Conservation (phyloP, 179 eudicot genomes). For the Spinacia oleracea region DNA sequence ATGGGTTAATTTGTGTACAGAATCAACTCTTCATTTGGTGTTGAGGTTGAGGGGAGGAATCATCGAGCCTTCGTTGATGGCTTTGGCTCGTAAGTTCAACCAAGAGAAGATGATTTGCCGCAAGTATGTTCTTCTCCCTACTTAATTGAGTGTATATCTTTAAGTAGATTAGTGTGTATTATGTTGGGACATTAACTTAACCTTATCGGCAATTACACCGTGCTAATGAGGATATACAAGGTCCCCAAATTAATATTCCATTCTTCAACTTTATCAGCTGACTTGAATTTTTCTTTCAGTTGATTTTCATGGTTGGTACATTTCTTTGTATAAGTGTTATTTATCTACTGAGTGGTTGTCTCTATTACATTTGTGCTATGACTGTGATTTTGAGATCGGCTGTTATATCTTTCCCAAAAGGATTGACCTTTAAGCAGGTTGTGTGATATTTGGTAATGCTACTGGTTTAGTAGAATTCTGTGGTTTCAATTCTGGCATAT, state of each 20-base stretch:
- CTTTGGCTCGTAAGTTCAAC: conserved; percentile 27
- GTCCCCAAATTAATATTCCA: conserved; percentile 24
- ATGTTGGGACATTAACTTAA: conserved; percentile 23
- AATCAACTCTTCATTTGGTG: conserved; percentile 27
- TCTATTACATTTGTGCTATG: background rate
- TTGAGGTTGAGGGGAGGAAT: conserved; percentile 28
- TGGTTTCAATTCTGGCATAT: background rate
- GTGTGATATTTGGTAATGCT: background rate
- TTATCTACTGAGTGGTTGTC: background rate
- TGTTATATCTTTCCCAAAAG: background rate
- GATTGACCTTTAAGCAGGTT: background rate
- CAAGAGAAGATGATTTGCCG: conserved; percentile 31
- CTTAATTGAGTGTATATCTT: too few species aligned
- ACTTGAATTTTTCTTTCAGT: background rate
- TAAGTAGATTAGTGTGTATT: background rate
- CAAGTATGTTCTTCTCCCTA: conserved; percentile 15
- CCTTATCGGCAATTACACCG: background rate
- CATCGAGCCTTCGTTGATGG: conserved; percentile 30
- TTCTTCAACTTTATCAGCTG: conserved; percentile 33
- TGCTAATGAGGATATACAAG: conserved; percentile 28
- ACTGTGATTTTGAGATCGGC: background rate
- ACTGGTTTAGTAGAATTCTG: background rate
- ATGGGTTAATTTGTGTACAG: background rate
- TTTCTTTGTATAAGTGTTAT: background rate
- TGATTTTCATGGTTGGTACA: conserved; percentile 33